Evolutionary conservation across 2,329 filamentous ascomycete genomes (phyloP), one percentile per base, ranked within the genome.

Genomic region (Penicillium hesseltinei): DNA sequence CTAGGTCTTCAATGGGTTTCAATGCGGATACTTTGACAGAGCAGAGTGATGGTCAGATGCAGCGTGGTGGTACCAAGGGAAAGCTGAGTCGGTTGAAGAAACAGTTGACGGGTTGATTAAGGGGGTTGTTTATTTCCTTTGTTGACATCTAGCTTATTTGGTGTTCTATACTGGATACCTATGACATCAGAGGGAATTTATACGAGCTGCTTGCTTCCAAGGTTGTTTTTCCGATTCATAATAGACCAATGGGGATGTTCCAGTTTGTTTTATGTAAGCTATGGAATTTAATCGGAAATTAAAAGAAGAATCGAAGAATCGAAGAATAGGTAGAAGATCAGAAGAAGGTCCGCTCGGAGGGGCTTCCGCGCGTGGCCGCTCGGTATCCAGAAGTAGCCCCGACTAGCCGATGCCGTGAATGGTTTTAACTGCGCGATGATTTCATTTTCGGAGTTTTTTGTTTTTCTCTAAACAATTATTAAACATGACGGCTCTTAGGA

Each of bases 401-500:
- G 51, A 54, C 15, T 4, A 42, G 35, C 56, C 52, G 53, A 44
- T 33, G 21, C 43, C 46, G 47, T 46, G 25, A 43, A 53, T 57
- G 38, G 38, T 50, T 53, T 61, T 54, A 57, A 57, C 40, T 53
- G 38, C 39, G 21, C 42, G 27, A 53, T 38, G 40, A 43, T 54
- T 25, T 45, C 49, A 53, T 46, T 40, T 47, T 8, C 27, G 35
- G n/a, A n/a, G n/a, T 29, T 29, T 10, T 29, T n/a, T 6, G 27
- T 21, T 21, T 17, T 23, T 13, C 4, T 15, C 6, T n/a, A n/a
- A n/a, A 36, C 27, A n/a, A 23, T n/a, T 9, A 25, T 15, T 3
- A 45, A 55, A 35, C 4, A 73, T 73, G 71, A 61, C 66, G 27
- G 56, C 60, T 13, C 36, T 70, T n/a, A 63, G 69, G 46, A 49